These are phyloP conservation scores for Furcasterigmium furcatum DNA, from an alignment of 2,329 filamentous ascomycete genomes.

Conservation along the genomic window DNA sequence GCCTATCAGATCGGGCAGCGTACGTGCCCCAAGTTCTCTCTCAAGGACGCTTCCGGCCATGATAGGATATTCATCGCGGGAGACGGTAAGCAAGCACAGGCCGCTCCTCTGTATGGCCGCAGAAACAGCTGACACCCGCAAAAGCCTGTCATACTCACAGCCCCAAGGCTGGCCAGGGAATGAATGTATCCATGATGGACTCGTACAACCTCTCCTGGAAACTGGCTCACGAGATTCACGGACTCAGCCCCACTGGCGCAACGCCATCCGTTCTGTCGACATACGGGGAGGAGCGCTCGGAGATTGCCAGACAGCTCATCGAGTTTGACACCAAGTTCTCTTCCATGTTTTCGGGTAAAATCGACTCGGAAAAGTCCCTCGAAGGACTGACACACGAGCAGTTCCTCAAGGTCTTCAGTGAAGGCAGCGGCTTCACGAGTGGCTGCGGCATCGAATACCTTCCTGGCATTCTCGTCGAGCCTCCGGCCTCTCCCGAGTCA, in stretches of 20 bases:
- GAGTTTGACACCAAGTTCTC: conserved; percentile 58
- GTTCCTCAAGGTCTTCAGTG: no score
- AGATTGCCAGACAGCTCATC: conserved; percentile 56
- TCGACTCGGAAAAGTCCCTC: no score
- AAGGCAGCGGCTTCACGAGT: no score
- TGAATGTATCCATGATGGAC: conserved; percentile 73
- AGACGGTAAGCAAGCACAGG: no score
- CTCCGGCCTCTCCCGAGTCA: no score
- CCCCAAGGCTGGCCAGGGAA: conserved; percentile 67
- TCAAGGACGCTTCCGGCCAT: conserved; percentile 59
- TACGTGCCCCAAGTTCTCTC: conserved; percentile 54
- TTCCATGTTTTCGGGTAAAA: conserved; percentile 50
- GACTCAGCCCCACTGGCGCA: no score
- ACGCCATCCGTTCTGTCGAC: conserved; percentile 41
- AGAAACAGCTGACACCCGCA: no score
- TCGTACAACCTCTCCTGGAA: conserved; percentile 57
- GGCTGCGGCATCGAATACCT: no score
- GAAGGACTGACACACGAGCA: no score
- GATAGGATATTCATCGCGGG: no score
- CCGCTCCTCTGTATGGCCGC: no score
- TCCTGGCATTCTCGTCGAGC: no score
- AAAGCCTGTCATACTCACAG: conserved; percentile 39
- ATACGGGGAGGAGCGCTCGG: conserved; percentile 50
- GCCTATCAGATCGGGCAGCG: conserved; percentile 69
- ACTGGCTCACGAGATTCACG: conserved; percentile 42